Evolutionary conservation across 106 monocot genomes (phyloP).

Genomic region (Agapanthus africanus): DNA sequence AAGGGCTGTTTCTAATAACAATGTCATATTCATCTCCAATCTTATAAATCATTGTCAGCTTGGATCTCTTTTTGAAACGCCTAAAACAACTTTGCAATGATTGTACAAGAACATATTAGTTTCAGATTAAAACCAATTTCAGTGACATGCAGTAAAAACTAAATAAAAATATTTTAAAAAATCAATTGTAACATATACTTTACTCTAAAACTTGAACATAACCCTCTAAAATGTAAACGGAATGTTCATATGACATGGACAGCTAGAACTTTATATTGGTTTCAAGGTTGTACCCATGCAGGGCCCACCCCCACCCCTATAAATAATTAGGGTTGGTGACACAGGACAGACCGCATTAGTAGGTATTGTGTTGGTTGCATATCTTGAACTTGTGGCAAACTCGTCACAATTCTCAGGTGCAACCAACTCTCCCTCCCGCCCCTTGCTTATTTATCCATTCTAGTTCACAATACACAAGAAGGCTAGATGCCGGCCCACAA

Average conservation of each 20-base stretch:
- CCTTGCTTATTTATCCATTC: too few relatives aligned
- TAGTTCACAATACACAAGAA: not conserved
- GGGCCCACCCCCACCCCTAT: too few relatives aligned
- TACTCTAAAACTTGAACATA: not conserved
- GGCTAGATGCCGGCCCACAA: not conserved
- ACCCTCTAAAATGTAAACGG: not conserved
- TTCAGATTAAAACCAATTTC: not conserved
- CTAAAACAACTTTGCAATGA: not conserved
- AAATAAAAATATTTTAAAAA: not conserved
- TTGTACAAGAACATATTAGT: not conserved
- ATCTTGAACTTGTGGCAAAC: too few relatives aligned
- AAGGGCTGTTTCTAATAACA: not conserved
- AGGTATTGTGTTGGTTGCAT: too few relatives aligned
- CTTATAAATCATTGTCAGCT: not conserved
- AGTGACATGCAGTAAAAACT: not conserved
- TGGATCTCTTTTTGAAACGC: not conserved
- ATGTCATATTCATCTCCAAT: not conserved
- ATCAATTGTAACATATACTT: too few relatives aligned
- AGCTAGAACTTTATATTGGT: too few relatives aligned
- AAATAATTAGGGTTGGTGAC: too few relatives aligned
- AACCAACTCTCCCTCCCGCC: too few relatives aligned
- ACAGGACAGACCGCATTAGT: too few relatives aligned
- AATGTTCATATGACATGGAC: not conserved
- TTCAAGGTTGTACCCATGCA: too few relatives aligned
- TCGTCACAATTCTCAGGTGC: too few relatives aligned